phyloP scores from a whole-genome alignment of 2,329 filamentous ascomycete species.

The Diaporthe ampelina region DNA sequence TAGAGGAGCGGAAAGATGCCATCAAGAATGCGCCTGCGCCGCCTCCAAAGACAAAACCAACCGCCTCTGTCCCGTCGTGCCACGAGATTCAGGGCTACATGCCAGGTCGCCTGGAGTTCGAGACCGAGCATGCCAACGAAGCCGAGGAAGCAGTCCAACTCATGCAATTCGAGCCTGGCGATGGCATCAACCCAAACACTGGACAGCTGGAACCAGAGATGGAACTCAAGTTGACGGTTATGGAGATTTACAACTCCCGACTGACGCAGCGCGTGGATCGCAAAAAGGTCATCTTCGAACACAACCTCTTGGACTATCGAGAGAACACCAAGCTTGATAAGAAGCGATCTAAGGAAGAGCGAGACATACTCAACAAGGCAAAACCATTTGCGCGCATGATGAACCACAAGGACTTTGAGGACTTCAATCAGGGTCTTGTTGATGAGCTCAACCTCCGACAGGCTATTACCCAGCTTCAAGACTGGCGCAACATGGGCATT shows the following conservation, averaged over 20 bases:
- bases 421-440: conserved; percentile 85
- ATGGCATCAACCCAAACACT: conserved; percentile 87
- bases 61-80: conserved; percentile 93
- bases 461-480: conserved; percentile 90
- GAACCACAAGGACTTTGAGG: conserved; percentile 92
- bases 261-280: conserved; percentile 91
- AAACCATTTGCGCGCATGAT: conserved; percentile 98
- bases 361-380: conserved; percentile 89
- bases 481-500: conserved; percentile 90
- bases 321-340: conserved; percentile 93
- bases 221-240: conserved; percentile 96
- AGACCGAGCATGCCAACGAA: conserved; percentile 97
- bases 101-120: conserved; percentile 96
- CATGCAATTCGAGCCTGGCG: conserved; percentile 98
- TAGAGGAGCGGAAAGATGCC: conserved; percentile 90
- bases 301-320: conserved; percentile 91
- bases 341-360: conserved; percentile 95
- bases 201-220: conserved; percentile 94
- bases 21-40: conserved; percentile 87
- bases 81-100: conserved; percentile 99
- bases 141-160: conserved; percentile 98
- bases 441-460: conserved; percentile 93
- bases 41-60: conserved; percentile 94
- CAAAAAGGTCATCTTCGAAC: conserved; percentile 97
- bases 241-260: conserved; percentile 97